Conservation (phyloP, 345 rosid species). For the Brassica rapa region DNA sequence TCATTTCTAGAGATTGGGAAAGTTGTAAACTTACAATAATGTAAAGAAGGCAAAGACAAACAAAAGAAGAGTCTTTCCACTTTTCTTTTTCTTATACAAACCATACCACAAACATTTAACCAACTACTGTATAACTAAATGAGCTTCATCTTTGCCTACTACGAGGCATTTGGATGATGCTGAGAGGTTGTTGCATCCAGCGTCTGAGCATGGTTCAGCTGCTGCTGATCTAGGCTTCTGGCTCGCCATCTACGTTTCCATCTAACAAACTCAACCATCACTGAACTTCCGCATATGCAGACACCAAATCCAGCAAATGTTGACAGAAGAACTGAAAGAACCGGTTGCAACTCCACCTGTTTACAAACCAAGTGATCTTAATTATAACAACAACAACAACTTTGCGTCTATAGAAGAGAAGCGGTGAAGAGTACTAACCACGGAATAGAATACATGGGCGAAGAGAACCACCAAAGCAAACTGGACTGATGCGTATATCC, state of each 20-base stretch:
- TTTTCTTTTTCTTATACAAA: slow-evolving; percentile 4
- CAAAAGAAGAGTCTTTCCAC: slow-evolving; percentile 16
- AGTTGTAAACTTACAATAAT: slow-evolving; percentile 27
- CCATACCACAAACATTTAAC: slow-evolving; percentile 22
- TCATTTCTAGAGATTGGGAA: slow-evolving; percentile 36
- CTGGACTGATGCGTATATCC: slow-evolving; percentile 84
- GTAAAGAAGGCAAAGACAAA: slow-evolving; percentile 12
- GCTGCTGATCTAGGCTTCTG: slow-evolving; percentile 23
- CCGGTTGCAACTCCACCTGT: slow-evolving; percentile 69
- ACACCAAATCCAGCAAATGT: slow-evolving; percentile 86
- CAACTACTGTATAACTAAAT: slow-evolving; percentile 25
- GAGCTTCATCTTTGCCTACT: slow-evolving; percentile 17
- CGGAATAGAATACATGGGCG: slow-evolving; percentile 76
- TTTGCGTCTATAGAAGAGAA: slow-evolving; percentile 11
- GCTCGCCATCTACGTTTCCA: slow-evolving; percentile 65
- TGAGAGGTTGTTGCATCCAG: slow-evolving; percentile 34
- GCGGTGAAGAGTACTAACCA: slow-evolving; percentile 54
- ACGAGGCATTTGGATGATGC: slow-evolving; percentile 30
- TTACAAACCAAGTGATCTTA: neutral
- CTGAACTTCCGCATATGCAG: slow-evolving; percentile 79
- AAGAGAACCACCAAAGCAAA: slow-evolving; percentile 82
- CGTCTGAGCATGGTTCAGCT: slow-evolving; percentile 26
- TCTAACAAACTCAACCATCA: slow-evolving; percentile 71
- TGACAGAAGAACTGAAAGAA: slow-evolving; percentile 73
- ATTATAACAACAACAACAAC: neutral